Base-by-base conservation (phyloP, 139 green algal genomes). In the Micromonas pusilla region DNA sequence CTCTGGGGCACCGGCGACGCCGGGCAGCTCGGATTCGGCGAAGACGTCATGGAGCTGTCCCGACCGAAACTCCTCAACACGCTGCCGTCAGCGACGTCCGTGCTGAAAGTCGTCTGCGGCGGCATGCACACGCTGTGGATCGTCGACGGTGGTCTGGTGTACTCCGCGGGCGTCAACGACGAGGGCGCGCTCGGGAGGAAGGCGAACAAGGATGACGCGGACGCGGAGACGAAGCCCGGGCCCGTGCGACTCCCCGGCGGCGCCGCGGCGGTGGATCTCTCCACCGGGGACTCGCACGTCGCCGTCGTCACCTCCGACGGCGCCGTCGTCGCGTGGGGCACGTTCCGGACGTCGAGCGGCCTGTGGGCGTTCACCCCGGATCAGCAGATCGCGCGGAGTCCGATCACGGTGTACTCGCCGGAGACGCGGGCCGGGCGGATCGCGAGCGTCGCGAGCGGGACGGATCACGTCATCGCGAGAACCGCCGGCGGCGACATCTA, bases 101-200 rank as follows among this genome's bases (percentile, higher is more conserved):
- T 83, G 32, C 23, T 64, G 3, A 52, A 72, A 72, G 82, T 97
- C 0, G 90, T 73, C 0, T 87, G 84, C 31, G 93, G 93, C 23
- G 93, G 91, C 45, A 97, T 96, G 93, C 93, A 97, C 87, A 94
- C 85, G 0, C 84, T 91, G 3, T 92, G 85, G 1, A 77, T 97
- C 21, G 78, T 80, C 1, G 76, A 73, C 1, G 83, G 88, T 21
- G 83, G 88, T 28, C 31, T 38, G 0, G 82, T 97, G 1, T 97
- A 81, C 63, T 89, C 87, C 0, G 94, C 88, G 87, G 68, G 93
- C 23, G 91, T 96, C 25, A 97, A 97, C 76, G 93, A 97, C 66
- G 93, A 97, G 85, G 78, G 78, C 25, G 78, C 78, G 37, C 78
- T 83, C 13, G 78, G 78, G 1, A 38, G 78, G 25, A 26, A 32